Percentiles rank a stretch among this genome's conserved stretches.
Conservation (phyloP, 176 grass and related monocot species). For the Typha latifolia region DNA sequence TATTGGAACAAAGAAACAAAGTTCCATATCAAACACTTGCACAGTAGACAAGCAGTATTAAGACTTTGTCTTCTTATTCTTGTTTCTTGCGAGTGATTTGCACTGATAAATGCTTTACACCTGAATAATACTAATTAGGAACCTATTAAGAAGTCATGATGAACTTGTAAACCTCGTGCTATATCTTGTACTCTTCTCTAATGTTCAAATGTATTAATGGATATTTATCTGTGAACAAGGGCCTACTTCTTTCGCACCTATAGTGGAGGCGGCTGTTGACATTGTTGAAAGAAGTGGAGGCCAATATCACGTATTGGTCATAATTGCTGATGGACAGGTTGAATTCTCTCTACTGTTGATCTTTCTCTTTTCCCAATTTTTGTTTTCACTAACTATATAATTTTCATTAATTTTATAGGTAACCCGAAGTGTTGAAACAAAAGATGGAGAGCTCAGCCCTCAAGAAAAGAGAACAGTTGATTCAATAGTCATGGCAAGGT, state of each 20-base stretch:
- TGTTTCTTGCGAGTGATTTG: not conserved
- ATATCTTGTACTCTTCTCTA: not conserved
- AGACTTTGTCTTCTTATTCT: not conserved
- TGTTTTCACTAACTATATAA: not conserved
- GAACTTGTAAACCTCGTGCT: no score
- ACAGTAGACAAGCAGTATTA: no score
- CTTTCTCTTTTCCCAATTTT: not conserved
- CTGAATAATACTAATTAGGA: no score
- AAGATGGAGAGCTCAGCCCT: constrained; percentile 48
- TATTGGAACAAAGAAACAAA: no score
- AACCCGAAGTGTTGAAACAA: constrained; percentile 65
- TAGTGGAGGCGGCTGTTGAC: constrained; percentile 79
- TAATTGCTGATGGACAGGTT: constrained; percentile 91
- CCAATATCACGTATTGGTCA: constrained; percentile 88
- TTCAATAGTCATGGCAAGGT: constrained; percentile 95
- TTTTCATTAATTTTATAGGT: constrained; percentile 31
- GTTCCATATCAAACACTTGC: no score
- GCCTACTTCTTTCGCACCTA: constrained; percentile 79
- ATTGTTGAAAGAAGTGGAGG: constrained; percentile 67
- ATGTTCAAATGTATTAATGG: not conserved
- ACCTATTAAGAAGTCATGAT: no score
- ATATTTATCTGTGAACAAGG: constrained; percentile 22
- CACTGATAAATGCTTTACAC: not conserved
- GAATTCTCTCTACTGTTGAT: not conserved
- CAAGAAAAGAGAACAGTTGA: constrained; percentile 78